Base-by-base conservation (phyloP, 1,284 basidiomycete species). In the Pseudozyma tsukubaensis region DNA sequence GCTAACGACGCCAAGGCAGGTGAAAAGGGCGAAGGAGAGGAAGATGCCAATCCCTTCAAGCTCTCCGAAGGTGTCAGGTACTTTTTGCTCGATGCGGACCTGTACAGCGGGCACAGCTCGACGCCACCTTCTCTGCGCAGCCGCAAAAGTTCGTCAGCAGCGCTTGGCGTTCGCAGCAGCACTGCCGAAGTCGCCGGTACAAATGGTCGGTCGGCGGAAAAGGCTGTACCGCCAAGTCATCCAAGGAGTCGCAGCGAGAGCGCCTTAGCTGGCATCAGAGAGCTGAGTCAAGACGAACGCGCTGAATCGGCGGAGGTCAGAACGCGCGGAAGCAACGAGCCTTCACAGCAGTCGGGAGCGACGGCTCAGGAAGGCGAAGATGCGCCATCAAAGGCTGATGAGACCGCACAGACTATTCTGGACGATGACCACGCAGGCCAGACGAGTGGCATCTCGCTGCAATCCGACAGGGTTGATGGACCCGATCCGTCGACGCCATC, bases 41-140 rank as follows among this genome's bases (percentile, higher is more conserved):
- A 59, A 9, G 59, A 58, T 19, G 56, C 53, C 2, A 86, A 86
- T 58, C 83, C 85, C 0, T 85, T 84, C 61, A 85, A 92, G 9
- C 88, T 97, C 2, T 91, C 92, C 1, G 92, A 94, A 76, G 94
- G 94, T 12, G 89, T 95, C 61, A 93, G 94, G 78, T 97, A 94
- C 82, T 94, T 92, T 85, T 91, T 94, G 88, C 89, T 97, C 16
- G 92, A 95, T 82, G 94, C 95, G 6, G 94, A 97, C 83, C 92
- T 94, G 32, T 82, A 75, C 57, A 70, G 65, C 32, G 59, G 69
- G 6, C 60, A 58, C 59, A 58, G 64, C 36, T 62, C 65, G 19
- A 58, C 68, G 12, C 57, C 68, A 1, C 72, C 67, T n/a, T 53
- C 62, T 18, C 24, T 65, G 35, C 37, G 69, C 4, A 64, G 51